Evolutionary conservation across 2,329 filamentous ascomycete genomes (phyloP).

Genomic region (Xylariaceae sp.): DNA sequence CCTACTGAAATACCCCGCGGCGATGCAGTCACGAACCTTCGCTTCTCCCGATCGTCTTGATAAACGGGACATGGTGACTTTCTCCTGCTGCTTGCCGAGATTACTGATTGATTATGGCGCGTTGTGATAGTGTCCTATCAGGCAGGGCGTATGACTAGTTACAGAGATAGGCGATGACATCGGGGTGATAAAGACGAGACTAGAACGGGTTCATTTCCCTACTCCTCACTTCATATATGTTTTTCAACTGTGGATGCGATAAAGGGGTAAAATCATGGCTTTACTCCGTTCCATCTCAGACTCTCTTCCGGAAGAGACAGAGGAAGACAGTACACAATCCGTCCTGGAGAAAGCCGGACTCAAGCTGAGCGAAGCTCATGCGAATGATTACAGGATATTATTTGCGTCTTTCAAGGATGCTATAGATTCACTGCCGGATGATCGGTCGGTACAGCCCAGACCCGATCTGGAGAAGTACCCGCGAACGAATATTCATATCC

Average conservation of each 20-base stretch:
- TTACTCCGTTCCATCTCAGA: slow-evolving; percentile 9
- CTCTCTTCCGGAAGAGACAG: slow-evolving; percentile 5
- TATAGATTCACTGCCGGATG: slow-evolving; percentile 24
- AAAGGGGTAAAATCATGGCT: slow-evolving; percentile 16
- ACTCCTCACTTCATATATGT: too few relatives aligned
- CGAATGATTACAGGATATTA: slow-evolving; percentile 22
- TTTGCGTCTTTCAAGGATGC: slow-evolving; percentile 22
- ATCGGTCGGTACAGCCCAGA: slow-evolving; percentile 19
- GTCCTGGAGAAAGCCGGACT: slow-evolving; percentile 23
- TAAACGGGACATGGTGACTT: too few relatives aligned
- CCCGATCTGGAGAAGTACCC: slow-evolving; percentile 28
- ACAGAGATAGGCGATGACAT: too few relatives aligned
- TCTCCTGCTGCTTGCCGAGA: too few relatives aligned
- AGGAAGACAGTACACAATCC: slow-evolving; percentile 19
- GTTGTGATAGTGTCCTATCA: too few relatives aligned
- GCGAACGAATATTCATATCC: slow-evolving; percentile 25
- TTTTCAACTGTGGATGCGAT: neutral
- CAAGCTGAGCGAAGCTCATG: slow-evolving; percentile 15
- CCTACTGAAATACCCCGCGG: too few relatives aligned
- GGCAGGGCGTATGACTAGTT: too few relatives aligned
- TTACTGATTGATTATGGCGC: too few relatives aligned
- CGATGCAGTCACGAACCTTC: too few relatives aligned
- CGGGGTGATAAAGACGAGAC: too few relatives aligned
- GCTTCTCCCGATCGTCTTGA: too few relatives aligned
- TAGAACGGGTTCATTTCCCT: too few relatives aligned